A percentile compares a stretch with the other conserved stretches of the same genome.
phyloP scores from a whole-genome alignment of 108 stramenopile species.

The Skeletonema potamos region DNA sequence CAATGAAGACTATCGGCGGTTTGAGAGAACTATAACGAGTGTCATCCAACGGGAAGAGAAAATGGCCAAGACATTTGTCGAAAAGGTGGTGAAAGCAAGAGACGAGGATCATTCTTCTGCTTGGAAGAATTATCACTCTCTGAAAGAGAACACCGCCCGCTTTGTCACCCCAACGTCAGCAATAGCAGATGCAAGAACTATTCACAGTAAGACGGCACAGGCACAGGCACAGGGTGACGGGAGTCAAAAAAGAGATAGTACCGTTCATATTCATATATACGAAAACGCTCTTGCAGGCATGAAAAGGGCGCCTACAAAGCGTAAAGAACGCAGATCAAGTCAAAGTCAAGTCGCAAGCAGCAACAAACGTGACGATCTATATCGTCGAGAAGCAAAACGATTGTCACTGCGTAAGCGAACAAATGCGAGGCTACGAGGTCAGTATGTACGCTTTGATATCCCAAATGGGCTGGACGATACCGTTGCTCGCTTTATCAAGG shows the following conservation, averaged over 20 bases:
- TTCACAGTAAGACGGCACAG: neutral
- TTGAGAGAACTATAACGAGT: conserved; percentile 30
- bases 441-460: conserved; percentile 27
- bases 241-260: neutral
- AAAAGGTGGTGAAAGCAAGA: conserved; percentile 26
- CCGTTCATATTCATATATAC: neutral
- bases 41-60: conserved; percentile 40
- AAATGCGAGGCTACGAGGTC: conserved; percentile 11
- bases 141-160: neutral
- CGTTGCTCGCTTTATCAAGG: conserved; percentile 9
- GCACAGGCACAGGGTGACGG: neutral
- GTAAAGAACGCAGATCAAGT: neutral
- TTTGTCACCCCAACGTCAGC: too few relatives aligned
- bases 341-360: neutral
- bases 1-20: conserved; percentile 43
- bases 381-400: conserved; percentile 5
- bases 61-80: conserved; percentile 41
- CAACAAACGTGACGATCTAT: neutral
- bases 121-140: conserved; percentile 18
- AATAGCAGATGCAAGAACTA: neutral
- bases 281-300: neutral
- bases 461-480: conserved; percentile 31
- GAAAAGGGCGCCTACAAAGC: neutral
- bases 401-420: neutral
- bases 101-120: conserved; percentile 18